Base-by-base conservation (phyloP, 1,284 basidiomycete genomes). In the Amylostereum areolatum region DNA sequence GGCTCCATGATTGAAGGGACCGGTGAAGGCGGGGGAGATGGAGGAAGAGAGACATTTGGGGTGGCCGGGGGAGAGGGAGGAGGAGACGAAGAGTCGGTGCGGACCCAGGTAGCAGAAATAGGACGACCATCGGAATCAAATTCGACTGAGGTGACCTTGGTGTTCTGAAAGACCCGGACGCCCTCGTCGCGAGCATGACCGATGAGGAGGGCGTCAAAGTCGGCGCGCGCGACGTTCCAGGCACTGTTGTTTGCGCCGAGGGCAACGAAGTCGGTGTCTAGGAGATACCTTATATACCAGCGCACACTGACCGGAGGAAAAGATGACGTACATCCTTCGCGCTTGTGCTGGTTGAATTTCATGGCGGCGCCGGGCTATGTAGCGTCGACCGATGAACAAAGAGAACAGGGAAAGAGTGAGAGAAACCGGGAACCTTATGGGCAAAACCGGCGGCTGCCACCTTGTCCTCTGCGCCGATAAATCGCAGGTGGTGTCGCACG, bases 191-290 rank as follows among this genome's bases (percentile, higher is more conserved):
- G 58, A 3, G 71, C 68, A 50, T 73, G 71, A 11, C 66, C 55
- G 35, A 72, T 60, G 18, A 73, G 65, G 7, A 73, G 54, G 11
- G 68, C 57, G 57, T 73, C 71, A 41, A 70, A 71, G 51, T 72
- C 66, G 33, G 71, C 64, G 33, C 71, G 69, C 34, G 67, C 63
- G 54, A 72, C 69, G 57, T 72, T 72, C 70, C 69, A 72, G 1
- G 69, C 57, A 42, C 56, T 62, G 52, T 69, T 70, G 12, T 60
- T 50, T 9, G 60, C 61, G 33, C 69, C 70, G 31, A 70, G 58
- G 2, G 68, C 67, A 46, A 71, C 59, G 47, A 72, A 71, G 53
- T 72, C 69, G 3, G 70, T 72, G 54, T 71, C 68, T 70, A 43
- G 32, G 28, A 6, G 41, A 12, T n/a, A n/a, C n/a, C n/a, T n/a